Percentiles rank a stretch among this genome's conserved stretches.
Conservation (phyloP, 306 rosid genomes). For the Acacia acuminata region DNA sequence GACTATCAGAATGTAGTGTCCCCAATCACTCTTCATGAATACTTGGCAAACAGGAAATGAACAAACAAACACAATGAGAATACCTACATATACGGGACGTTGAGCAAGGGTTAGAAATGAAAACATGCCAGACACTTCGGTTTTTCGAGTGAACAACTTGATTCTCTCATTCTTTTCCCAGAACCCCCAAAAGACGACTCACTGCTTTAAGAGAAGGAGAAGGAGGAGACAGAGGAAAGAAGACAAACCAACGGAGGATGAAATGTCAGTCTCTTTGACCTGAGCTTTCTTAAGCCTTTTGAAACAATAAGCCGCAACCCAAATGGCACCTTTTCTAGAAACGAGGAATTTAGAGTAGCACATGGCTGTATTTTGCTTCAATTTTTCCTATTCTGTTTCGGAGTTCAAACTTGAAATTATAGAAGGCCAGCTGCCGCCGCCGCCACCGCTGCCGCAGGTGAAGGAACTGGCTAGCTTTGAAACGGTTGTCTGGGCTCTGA, state of each 20-base stretch:
- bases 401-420: not conserved
- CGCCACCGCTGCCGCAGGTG: not conserved
- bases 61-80: not conserved
- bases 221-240: not conserved
- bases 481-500: constrained; percentile 34
- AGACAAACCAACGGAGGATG: constrained; percentile 66
- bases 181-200: not conserved
- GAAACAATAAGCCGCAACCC: constrained; percentile 77
- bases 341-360: constrained; percentile 45
- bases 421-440: not conserved
- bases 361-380: constrained; percentile 31
- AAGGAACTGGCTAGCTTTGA: not conserved
- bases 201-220: not conserved
- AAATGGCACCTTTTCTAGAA: constrained; percentile 53
- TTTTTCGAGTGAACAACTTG: not conserved
- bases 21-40: not conserved
- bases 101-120: not conserved
- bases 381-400: not conserved
- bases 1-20: not conserved
- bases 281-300: constrained; percentile 77
- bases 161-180: not conserved
- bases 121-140: not conserved
- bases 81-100: not conserved
- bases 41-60: not conserved
- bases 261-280: constrained; percentile 56